These are phyloP conservation scores for Blastobotrys persicus DNA, from an alignment of 1,139 yeast genomes.

Conservation along the genomic window DNA sequence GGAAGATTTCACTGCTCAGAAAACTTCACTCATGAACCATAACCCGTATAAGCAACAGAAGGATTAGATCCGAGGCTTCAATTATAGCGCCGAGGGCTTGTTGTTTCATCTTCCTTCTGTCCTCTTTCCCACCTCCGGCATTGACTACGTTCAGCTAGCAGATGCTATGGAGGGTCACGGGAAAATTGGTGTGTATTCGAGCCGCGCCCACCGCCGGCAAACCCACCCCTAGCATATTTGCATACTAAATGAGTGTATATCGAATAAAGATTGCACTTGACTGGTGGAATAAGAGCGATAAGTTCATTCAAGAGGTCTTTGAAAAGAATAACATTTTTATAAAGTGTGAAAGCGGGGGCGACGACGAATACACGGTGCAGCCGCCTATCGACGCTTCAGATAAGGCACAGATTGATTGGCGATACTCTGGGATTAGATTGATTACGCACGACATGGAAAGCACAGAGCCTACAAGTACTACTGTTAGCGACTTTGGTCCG, in stretches of 20 bases:
- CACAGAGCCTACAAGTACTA: neutral
- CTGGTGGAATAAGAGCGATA: neutral
- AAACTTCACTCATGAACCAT: no score
- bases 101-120: no score
- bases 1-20: no score
- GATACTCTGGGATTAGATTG: conserved; percentile 33
- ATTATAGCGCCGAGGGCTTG: no score
- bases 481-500: conserved; percentile 4
- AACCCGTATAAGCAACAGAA: no score
- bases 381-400: neutral
- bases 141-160: no score
- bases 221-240: no score
- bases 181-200: no score
- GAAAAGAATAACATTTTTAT: conserved; percentile 13
- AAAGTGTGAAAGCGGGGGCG: neutral
- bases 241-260: neutral
- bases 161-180: no score
- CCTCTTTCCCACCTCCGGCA: no score
- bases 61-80: no score
- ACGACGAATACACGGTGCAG: neutral
- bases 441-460: conserved; percentile 35
- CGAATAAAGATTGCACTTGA: conserved; percentile 1
- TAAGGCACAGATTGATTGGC: conserved; percentile 23
- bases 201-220: no score
- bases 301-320: conserved; percentile 11